phyloP scores from a whole-genome alignment of 352 stramenopile species.

The Globisporangium cederbergense region DNA sequence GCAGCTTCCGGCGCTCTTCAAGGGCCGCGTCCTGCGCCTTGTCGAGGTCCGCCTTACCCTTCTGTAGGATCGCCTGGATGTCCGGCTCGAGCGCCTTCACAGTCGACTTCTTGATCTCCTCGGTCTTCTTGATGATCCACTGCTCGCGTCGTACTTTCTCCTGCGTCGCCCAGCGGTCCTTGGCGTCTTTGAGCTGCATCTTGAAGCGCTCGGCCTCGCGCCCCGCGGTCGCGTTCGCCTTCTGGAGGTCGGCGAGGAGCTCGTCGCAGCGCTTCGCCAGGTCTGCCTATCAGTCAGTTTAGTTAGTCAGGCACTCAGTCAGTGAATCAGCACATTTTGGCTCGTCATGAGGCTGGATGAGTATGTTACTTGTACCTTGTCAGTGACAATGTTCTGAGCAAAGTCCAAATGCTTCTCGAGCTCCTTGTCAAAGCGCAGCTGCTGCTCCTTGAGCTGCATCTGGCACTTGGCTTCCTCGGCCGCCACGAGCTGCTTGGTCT shows the following conservation, averaged over 20 bases:
- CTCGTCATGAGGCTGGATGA: not conserved
- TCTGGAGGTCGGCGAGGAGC: constrained; percentile 64
- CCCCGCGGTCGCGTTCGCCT: constrained; percentile 32
- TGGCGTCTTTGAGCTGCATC: constrained; percentile 72
- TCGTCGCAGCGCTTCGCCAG: constrained; percentile 75
- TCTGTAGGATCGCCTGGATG: constrained; percentile 76
- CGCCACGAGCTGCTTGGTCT: constrained; percentile 49
- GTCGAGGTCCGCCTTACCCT: constrained; percentile 69
- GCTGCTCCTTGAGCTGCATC: constrained; percentile 50
- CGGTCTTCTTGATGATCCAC: constrained; percentile 81
- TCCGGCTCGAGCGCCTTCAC: constrained; percentile 74
- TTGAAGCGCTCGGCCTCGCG: constrained; percentile 64
- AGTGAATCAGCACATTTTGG: not conserved
- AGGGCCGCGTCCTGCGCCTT: constrained; percentile 47
- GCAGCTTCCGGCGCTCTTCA: constrained; percentile 57
- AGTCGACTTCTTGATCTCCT: constrained; percentile 84
- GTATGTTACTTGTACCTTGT: constrained; percentile 44
- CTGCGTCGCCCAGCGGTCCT: constrained; percentile 63
- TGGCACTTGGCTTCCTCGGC: constrained; percentile 50
- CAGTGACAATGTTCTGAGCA: constrained; percentile 62
- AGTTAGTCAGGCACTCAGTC: not conserved
- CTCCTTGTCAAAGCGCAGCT: constrained; percentile 64
- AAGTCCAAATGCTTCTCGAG: constrained; percentile 82
- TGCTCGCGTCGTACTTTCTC: constrained; percentile 72
- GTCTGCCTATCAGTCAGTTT: constrained; percentile 29